Conservation (phyloP, 2,329 filamentous ascomycete species). For the Colletotrichum camelliae region DNA sequence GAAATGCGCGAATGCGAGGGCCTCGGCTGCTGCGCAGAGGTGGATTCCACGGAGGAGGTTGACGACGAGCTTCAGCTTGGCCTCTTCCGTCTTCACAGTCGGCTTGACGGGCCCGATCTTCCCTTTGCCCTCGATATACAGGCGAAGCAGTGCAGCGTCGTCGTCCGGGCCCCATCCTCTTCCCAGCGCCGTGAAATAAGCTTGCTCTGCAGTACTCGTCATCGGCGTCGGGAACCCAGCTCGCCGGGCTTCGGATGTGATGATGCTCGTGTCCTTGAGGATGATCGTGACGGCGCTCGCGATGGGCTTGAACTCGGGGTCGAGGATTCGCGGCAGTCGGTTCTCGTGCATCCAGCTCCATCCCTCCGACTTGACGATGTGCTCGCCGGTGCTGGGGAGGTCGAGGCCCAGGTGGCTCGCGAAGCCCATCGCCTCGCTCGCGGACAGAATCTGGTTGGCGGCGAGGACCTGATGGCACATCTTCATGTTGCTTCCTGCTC, state of each 20-base stretch:
- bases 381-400: slow-evolving; percentile 42
- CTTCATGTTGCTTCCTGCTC: slow-evolving; percentile 67
- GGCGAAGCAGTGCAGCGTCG: slow-evolving; percentile 46
- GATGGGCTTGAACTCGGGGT: slow-evolving; percentile 56
- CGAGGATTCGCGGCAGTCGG: slow-evolving; percentile 59
- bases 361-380: slow-evolving; percentile 51
- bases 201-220: slow-evolving; percentile 67
- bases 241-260: slow-evolving; percentile 67
- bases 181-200: slow-evolving; percentile 64
- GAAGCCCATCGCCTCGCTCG: slow-evolving; percentile 62
- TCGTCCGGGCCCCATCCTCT: slow-evolving; percentile 35
- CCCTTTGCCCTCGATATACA: slow-evolving; percentile 45
- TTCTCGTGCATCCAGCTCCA: slow-evolving; percentile 70
- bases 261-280: slow-evolving; percentile 60
- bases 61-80: slow-evolving; percentile 42
- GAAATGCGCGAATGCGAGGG: slow-evolving; percentile 39
- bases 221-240: slow-evolving; percentile 65
- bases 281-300: slow-evolving; percentile 66
- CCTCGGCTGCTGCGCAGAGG: slow-evolving; percentile 47
- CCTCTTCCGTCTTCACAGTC: slow-evolving; percentile 34
- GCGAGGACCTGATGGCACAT: slow-evolving; percentile 69
- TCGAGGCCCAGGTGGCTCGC: slow-evolving; percentile 62
- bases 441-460: slow-evolving; percentile 66
- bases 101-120: slow-evolving; percentile 34
- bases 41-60: slow-evolving; percentile 48